Conservation (phyloP, 306 rosid species). For the Alnus rubra region DNA sequence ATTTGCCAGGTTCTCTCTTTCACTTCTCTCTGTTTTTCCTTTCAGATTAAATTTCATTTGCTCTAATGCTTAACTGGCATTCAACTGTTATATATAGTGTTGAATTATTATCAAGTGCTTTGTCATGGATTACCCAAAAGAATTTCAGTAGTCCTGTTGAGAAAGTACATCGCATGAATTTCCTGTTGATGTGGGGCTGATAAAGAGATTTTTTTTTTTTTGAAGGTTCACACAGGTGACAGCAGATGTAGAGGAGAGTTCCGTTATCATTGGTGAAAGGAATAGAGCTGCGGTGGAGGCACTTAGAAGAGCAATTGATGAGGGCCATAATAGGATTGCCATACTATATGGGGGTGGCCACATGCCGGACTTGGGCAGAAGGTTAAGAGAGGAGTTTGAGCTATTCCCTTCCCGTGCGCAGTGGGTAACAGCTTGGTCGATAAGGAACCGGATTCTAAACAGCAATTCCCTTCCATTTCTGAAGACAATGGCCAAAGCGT, state of each 20-base stretch:
- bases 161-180: too few species aligned
- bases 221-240: constrained; percentile 76
- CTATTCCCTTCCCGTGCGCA: constrained; percentile 63
- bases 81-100: not conserved
- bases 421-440: constrained; percentile 94
- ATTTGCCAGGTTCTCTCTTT: constrained; percentile 13
- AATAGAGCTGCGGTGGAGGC: constrained; percentile 76
- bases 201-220: constrained; percentile 9
- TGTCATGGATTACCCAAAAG: not conserved
- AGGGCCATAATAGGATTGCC: constrained; percentile 81
- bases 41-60: not conserved
- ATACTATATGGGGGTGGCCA: constrained; percentile 97
- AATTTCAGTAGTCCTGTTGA: not conserved
- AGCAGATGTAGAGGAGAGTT: constrained; percentile 75
- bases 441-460: constrained; percentile 50
- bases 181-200: constrained; percentile 28
- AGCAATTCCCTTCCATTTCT: constrained; percentile 78
- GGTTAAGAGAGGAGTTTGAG: constrained; percentile 81
- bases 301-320: constrained; percentile 53
- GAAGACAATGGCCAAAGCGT: constrained; percentile 67
- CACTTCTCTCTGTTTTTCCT: constrained; percentile 3
- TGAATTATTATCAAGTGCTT: not conserved
- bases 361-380: constrained; percentile 94
- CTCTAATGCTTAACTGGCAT: not conserved
- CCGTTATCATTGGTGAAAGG: constrained; percentile 87